Evolutionary conservation across 1,284 basidiomycete genomes (phyloP), one percentile per base, ranked within the genome.

Genomic region (Mycosarcoma maydis): DNA sequence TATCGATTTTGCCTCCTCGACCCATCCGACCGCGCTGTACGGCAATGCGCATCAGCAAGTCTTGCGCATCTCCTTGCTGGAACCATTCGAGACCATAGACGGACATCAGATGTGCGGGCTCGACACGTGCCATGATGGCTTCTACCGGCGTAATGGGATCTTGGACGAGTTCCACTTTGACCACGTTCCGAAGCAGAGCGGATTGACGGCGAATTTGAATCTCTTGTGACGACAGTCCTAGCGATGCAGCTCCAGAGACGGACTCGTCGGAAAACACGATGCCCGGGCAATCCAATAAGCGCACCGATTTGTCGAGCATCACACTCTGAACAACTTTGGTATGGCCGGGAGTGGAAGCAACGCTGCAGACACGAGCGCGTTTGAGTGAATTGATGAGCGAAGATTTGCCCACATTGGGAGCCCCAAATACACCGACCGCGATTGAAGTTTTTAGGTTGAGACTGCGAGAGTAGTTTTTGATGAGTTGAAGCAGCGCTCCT

Each of bases 361-460:
- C 93, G 3, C 90, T 88, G 76, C 95, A 94, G 17, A 78, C 78
- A 1, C 77, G 39, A 0, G 77, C 53, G 38, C 94, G 85, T 83
- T 96, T 95, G 50, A 98, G 85, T 47, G 92, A 92, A 83, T 98
- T 98, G 84, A 98, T 97, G 56, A 98, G 82, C 73, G 89, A 92
- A 57, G 91, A 94, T 84, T 98, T 98, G 10, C 95, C 95, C 51
- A 98, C 95, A 83, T 98, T 98, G 4, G 95, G 95, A 79, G 94
- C 95, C 1, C 95, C 95, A 27, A 98, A 92, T 20, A 98, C 90
- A 16, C 95, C 95, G 50, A 98, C 89, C 0, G 93, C 95, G 44
- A 81, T 73, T 11, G 72, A 75, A 29, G 76, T 72, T 53, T 75
- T 78, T 17, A 74, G 52, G 51, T 74, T 74, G 19, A 73, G 45